A percentile compares a stretch with the other conserved stretches of the same genome.
Evolutionary conservation across 371 early-diverging fungal species (phyloP).

Genomic region (Parasitella parasitica): DNA sequence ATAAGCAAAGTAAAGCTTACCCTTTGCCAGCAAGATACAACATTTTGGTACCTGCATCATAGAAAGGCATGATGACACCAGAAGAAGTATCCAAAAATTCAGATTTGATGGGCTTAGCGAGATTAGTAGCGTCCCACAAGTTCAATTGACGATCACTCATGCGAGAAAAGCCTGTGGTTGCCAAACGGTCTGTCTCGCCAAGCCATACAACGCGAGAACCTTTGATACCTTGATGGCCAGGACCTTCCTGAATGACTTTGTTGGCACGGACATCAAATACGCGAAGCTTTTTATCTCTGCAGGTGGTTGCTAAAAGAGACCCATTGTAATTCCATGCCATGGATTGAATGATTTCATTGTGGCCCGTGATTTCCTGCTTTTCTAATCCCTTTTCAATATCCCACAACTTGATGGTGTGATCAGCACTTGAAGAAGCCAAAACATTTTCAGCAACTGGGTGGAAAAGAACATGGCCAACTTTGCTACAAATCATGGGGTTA

Average conservation of each 20-base stretch:
- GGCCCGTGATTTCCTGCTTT: constrained; percentile 85
- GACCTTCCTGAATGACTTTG: constrained; percentile 78
- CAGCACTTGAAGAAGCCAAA: constrained; percentile 87
- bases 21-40: constrained; percentile 96
- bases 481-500: constrained; percentile 40
- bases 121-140: constrained; percentile 81
- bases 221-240: constrained; percentile 94
- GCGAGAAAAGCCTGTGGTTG: constrained; percentile 93
- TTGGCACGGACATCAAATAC: constrained; percentile 91
- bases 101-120: constrained; percentile 78
- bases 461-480: constrained; percentile 96
- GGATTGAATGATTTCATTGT: constrained; percentile 90
- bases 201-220: constrained; percentile 94
- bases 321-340: constrained; percentile 91
- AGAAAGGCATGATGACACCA: constrained; percentile 96
- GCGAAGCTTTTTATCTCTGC: constrained; percentile 94
- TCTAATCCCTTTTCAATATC: constrained; percentile 94
- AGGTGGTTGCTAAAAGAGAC: constrained; percentile 84
- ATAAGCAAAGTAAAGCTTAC: constrained; percentile 18
- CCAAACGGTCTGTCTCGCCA: constrained; percentile 79
- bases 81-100: constrained; percentile 89
- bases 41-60: constrained; percentile 86
- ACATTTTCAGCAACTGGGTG: constrained; percentile 96
- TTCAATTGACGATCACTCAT: constrained; percentile 91
- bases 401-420: constrained; percentile 94